A percentile compares a stretch with the other conserved stretches of the same genome.
Conservation (phyloP, 2,329 filamentous ascomycete species). For the Venturia oleaginea region DNA sequence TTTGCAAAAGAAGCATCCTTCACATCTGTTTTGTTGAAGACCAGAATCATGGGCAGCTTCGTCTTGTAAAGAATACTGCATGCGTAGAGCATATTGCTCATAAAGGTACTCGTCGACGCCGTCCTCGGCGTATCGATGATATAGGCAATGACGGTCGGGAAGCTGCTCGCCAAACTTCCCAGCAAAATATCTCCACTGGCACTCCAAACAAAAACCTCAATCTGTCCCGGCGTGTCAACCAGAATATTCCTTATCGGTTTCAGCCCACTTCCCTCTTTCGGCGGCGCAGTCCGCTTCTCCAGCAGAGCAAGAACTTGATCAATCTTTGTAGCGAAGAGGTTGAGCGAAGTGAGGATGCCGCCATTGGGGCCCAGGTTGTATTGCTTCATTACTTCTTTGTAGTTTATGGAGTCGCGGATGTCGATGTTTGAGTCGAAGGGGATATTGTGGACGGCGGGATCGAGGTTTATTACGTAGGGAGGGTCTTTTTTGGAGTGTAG, state of each 20-base stretch:
- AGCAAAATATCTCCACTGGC: slow-evolving; percentile 90
- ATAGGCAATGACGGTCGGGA: slow-evolving; percentile 95
- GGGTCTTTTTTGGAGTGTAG: slow-evolving; percentile 71
- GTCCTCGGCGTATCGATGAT: slow-evolving; percentile 95
- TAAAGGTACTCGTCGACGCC: slow-evolving; percentile 89
- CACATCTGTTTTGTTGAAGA: slow-evolving; percentile 98
- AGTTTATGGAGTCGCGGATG: slow-evolving; percentile 97
- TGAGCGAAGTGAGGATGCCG: slow-evolving; percentile 88
- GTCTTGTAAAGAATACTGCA: slow-evolving; percentile 99
- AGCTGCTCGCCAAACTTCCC: slow-evolving; percentile 83
- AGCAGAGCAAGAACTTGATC: slow-evolving; percentile 85
- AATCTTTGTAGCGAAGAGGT: slow-evolving; percentile 95
- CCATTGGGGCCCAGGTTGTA: slow-evolving; percentile 97
- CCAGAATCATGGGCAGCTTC: slow-evolving; percentile 94
- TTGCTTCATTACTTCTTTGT: slow-evolving; percentile 99
- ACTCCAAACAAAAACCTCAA: slow-evolving; percentile 98
- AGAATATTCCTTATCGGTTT: slow-evolving; percentile 61
- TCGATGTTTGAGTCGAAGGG: slow-evolving; percentile 98
- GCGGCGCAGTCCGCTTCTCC: slow-evolving; percentile 71
- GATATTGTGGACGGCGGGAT: slow-evolving; percentile 85
- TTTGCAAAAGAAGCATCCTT: slow-evolving; percentile 85
- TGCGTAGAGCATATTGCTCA: slow-evolving; percentile 99
- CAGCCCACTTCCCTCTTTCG: slow-evolving; percentile 3
- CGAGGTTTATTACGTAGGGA: slow-evolving; percentile 94
- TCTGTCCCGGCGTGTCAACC: slow-evolving; percentile 93